These are phyloP conservation scores for Didymella glomerata DNA, from an alignment of 2,329 filamentous ascomycete genomes.

Conservation along the genomic window DNA sequence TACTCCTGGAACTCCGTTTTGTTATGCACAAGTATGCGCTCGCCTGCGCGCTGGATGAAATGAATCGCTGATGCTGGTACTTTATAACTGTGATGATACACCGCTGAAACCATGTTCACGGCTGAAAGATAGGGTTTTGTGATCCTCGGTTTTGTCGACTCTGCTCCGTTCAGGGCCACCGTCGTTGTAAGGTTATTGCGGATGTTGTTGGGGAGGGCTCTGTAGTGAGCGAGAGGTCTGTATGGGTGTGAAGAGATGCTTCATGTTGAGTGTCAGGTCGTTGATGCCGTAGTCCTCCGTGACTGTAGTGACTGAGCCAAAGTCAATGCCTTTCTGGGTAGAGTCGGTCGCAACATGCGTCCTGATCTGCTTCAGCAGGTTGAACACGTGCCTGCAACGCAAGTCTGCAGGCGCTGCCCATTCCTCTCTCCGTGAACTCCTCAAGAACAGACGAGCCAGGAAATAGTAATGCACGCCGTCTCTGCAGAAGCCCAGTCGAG, in stretches of 20 bases:
- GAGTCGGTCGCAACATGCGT: constrained; percentile 70
- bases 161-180: background rate
- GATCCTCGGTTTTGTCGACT: constrained; percentile 6
- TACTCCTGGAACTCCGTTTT: constrained; percentile 40
- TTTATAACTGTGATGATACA: constrained; percentile 33
- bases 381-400: constrained; percentile 68
- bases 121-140: constrained; percentile 20
- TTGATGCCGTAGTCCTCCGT: constrained; percentile 71
- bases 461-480: constrained; percentile 79
- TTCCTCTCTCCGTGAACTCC: constrained; percentile 64
- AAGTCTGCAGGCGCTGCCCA: constrained; percentile 66
- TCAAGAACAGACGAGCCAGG: constrained; percentile 71
- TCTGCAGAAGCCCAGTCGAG: constrained; percentile 73
- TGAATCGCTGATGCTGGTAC: constrained; percentile 26
- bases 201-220: constrained; percentile 11
- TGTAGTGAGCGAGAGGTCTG: constrained; percentile 31
- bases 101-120: constrained; percentile 30
- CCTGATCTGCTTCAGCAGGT: constrained; percentile 67
- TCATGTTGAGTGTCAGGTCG: constrained; percentile 75
- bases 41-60: constrained; percentile 25
- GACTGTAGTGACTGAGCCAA: constrained; percentile 73
- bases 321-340: constrained; percentile 70
- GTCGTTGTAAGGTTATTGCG: background rate
- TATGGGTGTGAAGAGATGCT: constrained; percentile 71
- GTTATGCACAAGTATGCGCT: constrained; percentile 39